phyloP scores from a whole-genome alignment of 768 basidiomycete genomes.

The Leucocoprinus leucothites region DNA sequence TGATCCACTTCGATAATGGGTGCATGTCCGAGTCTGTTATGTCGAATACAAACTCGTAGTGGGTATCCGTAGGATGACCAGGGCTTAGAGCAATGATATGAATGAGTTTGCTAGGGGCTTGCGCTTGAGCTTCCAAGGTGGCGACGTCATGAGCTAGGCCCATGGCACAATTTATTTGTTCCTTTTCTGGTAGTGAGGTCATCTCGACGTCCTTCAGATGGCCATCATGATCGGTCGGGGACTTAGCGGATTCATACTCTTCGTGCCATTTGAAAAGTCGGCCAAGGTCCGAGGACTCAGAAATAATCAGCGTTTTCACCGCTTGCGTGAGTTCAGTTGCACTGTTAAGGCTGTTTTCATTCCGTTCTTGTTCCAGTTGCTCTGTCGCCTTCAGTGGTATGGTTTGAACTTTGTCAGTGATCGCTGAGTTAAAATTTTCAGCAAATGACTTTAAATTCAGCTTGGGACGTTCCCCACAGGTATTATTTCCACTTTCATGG shows the following conservation, averaged over 20 bases:
- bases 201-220: not conserved
- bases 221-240: not conserved
- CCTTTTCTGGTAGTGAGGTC: not conserved
- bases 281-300: constrained; percentile 6
- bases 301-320: not conserved
- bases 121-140: not conserved
- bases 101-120: constrained; percentile 21
- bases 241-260: not conserved
- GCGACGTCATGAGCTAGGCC: constrained; percentile 3
- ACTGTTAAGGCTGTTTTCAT: no score
- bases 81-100: constrained; percentile 13
- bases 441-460: no score
- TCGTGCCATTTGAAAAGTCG: constrained; percentile 8
- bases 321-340: not conserved
- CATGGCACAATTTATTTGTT: not conserved
- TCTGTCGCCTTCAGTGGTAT: no score
- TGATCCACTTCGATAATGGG: constrained; percentile 34
- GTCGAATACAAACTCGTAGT: constrained; percentile 20
- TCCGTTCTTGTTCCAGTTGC: no score
- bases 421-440: no score
- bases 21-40: constrained; percentile 23
- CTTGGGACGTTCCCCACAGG: no score
- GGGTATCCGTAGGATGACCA: constrained; percentile 13
- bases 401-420: no score
- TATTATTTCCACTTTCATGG: no score